Percentiles rank a stretch among this genome's conserved stretches.
Conservation (phyloP, 2,329 filamentous ascomycete species). For the Pseudogymnoascus sp. region DNA sequence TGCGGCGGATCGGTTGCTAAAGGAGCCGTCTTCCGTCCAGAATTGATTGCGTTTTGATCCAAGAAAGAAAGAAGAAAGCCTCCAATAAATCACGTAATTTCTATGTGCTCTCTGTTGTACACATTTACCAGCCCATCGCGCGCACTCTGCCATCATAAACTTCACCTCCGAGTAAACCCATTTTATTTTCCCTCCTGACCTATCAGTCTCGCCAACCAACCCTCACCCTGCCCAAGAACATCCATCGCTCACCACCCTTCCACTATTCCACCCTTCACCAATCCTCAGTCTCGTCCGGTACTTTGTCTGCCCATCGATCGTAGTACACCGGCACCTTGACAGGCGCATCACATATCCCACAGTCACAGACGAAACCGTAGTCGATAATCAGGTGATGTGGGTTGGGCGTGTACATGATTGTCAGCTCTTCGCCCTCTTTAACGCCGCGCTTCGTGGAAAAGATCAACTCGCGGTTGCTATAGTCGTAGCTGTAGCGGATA, state of each 20-base stretch:
- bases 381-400: conserved; percentile 33
- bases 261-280: neutral
- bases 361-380: conserved; percentile 47
- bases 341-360: conserved; percentile 35
- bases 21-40: neutral
- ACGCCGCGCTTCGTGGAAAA: conserved; percentile 35
- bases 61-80: neutral
- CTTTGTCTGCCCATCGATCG: neutral
- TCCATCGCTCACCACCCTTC: too few relatives aligned
- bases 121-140: neutral
- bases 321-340: neutral
- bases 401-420: conserved; percentile 40
- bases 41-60: neutral
- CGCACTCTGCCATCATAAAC: neutral
- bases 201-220: neutral
- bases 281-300: neutral
- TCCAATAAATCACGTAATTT: neutral
- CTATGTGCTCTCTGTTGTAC: neutral
- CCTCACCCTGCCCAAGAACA: neutral
- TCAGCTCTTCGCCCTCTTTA: conserved; percentile 40
- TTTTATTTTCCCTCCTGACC: neutral
- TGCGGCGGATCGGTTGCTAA: neutral
- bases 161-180: neutral
- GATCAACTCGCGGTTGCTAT: conserved; percentile 28
- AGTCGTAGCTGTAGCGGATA: conserved; percentile 38